These are phyloP conservation scores for Chlorella sp. DNA, from an alignment of 139 green algal species.

Conservation along the genomic window DNA sequence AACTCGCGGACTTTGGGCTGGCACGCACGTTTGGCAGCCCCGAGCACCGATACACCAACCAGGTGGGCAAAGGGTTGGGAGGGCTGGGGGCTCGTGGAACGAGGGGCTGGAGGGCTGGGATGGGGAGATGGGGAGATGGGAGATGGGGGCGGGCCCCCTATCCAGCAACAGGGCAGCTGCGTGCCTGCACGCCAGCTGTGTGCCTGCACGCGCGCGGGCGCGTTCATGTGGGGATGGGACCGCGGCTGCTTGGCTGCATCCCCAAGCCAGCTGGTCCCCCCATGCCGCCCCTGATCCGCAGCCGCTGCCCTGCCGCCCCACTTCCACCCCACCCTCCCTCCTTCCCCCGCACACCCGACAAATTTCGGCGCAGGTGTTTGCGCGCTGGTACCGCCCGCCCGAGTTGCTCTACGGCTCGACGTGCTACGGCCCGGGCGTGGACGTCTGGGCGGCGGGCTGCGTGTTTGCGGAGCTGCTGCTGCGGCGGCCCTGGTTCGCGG, in stretches of 20 bases:
- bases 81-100: background rate
- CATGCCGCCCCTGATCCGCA: no score
- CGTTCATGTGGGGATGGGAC: no score
- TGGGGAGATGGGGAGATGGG: no score
- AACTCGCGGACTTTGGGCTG: conserved; percentile 92
- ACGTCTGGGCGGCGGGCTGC: conserved; percentile 91
- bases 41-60: conserved; percentile 69
- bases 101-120: background rate
- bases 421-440: conserved; percentile 76
- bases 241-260: background rate
- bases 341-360: no score
- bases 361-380: conserved; percentile 86
- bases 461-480: conserved; percentile 85
- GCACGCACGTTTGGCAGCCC: conserved; percentile 72
- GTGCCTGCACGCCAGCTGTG: no score
- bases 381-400: conserved; percentile 87
- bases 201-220: no score
- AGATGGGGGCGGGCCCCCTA: no score
- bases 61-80: conserved; percentile 41
- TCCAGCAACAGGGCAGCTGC: no score
- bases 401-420: conserved; percentile 87
- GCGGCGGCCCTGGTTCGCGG: conserved; percentile 78
- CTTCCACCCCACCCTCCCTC: no score
- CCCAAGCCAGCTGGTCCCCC: no score
- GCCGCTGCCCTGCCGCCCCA: no score